phyloP scores from a whole-genome alignment of 352 stramenopile genomes.

The Thraustochytrium sp. region DNA sequence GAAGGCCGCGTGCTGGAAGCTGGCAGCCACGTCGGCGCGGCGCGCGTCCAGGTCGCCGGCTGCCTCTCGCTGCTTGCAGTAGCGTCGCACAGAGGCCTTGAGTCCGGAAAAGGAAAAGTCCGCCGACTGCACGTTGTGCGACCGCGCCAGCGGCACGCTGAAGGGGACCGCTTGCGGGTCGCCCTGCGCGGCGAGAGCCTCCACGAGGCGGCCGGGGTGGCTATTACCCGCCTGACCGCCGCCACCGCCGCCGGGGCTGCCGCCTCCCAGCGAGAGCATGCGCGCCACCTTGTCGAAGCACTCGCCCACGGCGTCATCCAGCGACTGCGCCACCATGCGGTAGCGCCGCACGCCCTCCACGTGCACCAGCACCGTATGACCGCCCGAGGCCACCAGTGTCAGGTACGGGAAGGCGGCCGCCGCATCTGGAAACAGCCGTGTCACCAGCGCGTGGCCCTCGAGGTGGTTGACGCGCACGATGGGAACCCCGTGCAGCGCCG shows the following conservation, averaged over 20 bases:
- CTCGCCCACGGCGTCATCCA: conserved; percentile 96
- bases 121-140: conserved; percentile 70
- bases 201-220: conserved; percentile 82
- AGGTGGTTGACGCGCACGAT: conserved; percentile 96
- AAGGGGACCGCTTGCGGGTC: conserved; percentile 79
- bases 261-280: conserved; percentile 72
- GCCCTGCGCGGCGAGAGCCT: conserved; percentile 76
- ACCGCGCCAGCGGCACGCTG: conserved; percentile 66
- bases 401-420: conserved; percentile 84
- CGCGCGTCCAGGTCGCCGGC: not conserved
- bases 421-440: conserved; percentile 65
- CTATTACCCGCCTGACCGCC: not conserved
- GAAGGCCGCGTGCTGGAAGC: conserved; percentile 84
- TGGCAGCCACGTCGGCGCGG: conserved; percentile 78
- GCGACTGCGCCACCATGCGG: conserved; percentile 84
- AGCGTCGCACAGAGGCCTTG: conserved; percentile 83
- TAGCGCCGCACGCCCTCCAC: conserved; percentile 82
- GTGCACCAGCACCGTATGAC: conserved; percentile 95
- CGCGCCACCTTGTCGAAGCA: conserved; percentile 96
- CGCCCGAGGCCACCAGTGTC: conserved; percentile 92
- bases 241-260: conserved; percentile 57
- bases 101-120: conserved; percentile 97
- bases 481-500: conserved; percentile 73
- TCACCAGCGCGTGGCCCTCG: conserved; percentile 92
- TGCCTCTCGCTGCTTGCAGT: conserved; percentile 53